Conservation (phyloP, 2,329 filamentous ascomycete genomes). For the Colletotrichum filicis region DNA sequence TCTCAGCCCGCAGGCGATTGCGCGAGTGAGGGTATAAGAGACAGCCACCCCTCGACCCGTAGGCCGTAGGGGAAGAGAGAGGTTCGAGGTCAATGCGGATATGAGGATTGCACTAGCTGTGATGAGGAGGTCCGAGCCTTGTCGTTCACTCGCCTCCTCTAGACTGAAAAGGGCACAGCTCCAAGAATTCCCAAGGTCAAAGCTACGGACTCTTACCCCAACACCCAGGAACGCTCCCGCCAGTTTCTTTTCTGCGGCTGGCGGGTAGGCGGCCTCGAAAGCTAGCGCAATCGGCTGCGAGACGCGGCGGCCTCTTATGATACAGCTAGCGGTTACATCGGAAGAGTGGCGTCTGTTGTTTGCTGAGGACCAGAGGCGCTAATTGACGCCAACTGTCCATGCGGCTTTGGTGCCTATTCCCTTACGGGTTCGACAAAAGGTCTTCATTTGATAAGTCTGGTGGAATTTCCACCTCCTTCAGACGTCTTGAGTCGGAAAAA, state of each 20-base stretch:
- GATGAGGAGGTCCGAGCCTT: slow-evolving; percentile 31
- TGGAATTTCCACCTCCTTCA: background rate
- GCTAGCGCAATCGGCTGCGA: slow-evolving; percentile 14
- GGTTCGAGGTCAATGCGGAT: slow-evolving; percentile 29
- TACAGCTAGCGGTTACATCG: slow-evolving; percentile 27
- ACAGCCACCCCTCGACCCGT: background rate
- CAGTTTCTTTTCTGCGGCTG: background rate
- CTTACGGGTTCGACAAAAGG: slow-evolving; percentile 5
- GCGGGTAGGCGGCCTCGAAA: background rate
- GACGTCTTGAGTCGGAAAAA: background rate
- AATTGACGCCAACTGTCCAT: slow-evolving; percentile 25
- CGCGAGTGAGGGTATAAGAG: slow-evolving; percentile 31
- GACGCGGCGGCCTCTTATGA: slow-evolving; percentile 22
- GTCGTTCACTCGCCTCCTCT: slow-evolving; percentile 24
- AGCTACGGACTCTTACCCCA: slow-evolving; percentile 3
- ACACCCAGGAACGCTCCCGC: background rate
- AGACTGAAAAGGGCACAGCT: background rate
- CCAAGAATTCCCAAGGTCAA: slow-evolving; percentile 3
- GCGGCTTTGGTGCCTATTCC: slow-evolving; percentile 20
- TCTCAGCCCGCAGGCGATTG: background rate
- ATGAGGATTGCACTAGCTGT: slow-evolving; percentile 31
- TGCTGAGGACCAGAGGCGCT: slow-evolving; percentile 2
- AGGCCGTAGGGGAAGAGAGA: background rate
- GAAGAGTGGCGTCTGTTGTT: slow-evolving; percentile 8
- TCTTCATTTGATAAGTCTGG: background rate